Evolutionary conservation across 2,329 filamentous ascomycete species (phyloP), one percentile per base, ranked within the genome.

Genomic region (Alternaria novae-zelandiae): DNA sequence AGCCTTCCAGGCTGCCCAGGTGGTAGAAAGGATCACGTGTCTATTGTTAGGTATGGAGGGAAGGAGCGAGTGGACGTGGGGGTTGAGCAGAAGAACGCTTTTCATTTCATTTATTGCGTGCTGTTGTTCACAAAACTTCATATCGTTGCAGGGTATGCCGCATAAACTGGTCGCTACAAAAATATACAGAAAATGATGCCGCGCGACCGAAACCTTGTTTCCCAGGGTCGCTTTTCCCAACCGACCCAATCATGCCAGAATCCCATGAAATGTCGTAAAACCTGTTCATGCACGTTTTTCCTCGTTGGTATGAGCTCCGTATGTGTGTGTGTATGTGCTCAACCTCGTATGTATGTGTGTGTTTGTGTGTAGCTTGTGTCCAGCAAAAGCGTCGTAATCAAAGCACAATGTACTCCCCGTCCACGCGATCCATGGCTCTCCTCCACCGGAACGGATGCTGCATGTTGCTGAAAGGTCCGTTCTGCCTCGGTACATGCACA

Each of bases 371-470:
- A 54, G 67, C 69, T 67, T 57, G 65, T 57, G 63, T 59, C 55
- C 55, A 63, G 60, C 66, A 67, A 41, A 41, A 68, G 62, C 58
- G 46, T 56, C 57, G 41, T 49, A 56, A 65, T 83, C 74, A 85
- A 57, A 85, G 82, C 62, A 85, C 76, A 72, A 85, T 84, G 69
- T 85, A 85, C 76, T 86, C 84, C 21, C 84, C 83, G 69, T 85
- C 83, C 15, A 82, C 77, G 57, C 82, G 76, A 68, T 83, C 77
- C 83, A 86, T 85, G n/a, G 82, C 83, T 64, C 79, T 83, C 67
- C 84, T 78, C 84, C 84, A 86, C 53, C 82, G 68, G 61, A 85
- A 84, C 11, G 69, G 81, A 77, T 77, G 75, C 61, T 74, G 70
- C 54, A 70, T 57, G 45, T 71, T 71, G 50, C 72, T 75, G 57